These are phyloP conservation scores for Microbotryum scabiosae DNA, from an alignment of 1,284 basidiomycete species.

Conservation along the genomic window DNA sequence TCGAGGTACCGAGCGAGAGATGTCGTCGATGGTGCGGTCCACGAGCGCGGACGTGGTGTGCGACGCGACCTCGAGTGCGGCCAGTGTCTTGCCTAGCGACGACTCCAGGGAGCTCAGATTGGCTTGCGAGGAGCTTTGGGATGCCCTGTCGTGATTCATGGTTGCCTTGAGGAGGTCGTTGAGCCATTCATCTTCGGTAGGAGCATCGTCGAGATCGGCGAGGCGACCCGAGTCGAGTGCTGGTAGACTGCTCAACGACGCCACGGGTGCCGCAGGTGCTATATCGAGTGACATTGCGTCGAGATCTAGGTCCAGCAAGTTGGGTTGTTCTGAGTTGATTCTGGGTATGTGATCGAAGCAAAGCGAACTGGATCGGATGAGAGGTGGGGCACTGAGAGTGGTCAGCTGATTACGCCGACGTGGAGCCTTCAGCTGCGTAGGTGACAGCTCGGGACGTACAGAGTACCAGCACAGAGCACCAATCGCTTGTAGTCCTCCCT, in stretches of 20 bases:
- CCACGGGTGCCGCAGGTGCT: too few species aligned
- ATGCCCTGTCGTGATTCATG: background rate
- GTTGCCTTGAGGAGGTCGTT: conserved; percentile 15
- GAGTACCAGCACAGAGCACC: too few species aligned
- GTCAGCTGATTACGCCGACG: too few species aligned
- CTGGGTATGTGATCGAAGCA: too few species aligned
- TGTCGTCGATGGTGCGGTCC: conserved; percentile 79
- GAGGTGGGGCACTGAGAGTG: too few species aligned
- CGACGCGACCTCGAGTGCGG: conserved; percentile 66
- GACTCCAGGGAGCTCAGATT: conserved; percentile 60
- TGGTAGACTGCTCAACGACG: background rate
- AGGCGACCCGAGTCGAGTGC: background rate
- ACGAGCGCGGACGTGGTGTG: conserved; percentile 77
- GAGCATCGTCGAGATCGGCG: conserved; percentile 1
- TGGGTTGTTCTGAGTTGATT: too few species aligned
- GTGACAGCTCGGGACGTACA: too few species aligned
- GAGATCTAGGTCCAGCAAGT: too few species aligned
- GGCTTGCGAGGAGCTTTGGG: background rate
- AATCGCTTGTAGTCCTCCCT: too few species aligned
- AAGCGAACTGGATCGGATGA: too few species aligned
- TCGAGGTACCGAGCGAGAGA: conserved; percentile 75
- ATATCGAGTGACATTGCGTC: too few species aligned
- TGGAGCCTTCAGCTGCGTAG: too few species aligned
- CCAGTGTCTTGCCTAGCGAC: conserved; percentile 61
- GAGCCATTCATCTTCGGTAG: conserved; percentile 27